Percentiles rank a stretch among this genome's conserved stretches.
Evolutionary conservation across 768 basidiomycete genomes (phyloP).

Genomic region (Hygrophorus pudorinus): DNA sequence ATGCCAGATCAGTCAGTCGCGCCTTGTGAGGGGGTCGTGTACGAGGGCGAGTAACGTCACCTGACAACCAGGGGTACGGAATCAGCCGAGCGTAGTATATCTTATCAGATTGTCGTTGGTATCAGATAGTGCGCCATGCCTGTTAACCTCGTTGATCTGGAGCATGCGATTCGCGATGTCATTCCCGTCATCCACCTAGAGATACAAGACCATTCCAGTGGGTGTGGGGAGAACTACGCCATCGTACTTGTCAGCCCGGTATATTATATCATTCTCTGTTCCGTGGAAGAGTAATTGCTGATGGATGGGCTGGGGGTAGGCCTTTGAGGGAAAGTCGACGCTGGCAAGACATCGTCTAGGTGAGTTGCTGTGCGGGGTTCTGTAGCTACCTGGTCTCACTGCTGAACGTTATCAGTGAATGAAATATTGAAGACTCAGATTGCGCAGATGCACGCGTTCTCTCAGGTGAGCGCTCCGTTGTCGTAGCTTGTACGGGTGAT

Average conservation of each 20-base stretch:
- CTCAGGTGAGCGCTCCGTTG: slow-evolving; percentile 47
- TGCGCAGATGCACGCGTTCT: slow-evolving; percentile 78
- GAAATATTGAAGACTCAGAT: slow-evolving; percentile 67
- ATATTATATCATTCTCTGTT: slow-evolving; percentile 10
- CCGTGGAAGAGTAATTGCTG: background rate
- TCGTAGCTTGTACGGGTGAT: background rate
- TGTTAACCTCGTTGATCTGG: slow-evolving; percentile 43
- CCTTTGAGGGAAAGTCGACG: slow-evolving; percentile 73
- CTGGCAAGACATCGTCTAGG: slow-evolving; percentile 66
- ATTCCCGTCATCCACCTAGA: slow-evolving; percentile 60
- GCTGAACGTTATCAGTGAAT: slow-evolving; percentile 48
- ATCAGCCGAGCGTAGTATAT: no score
- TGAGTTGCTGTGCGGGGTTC: slow-evolving; percentile 26
- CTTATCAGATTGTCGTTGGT: no score
- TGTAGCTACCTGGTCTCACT: slow-evolving; percentile 2
- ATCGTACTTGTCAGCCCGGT: slow-evolving; percentile 73
- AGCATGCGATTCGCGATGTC: slow-evolving; percentile 50
- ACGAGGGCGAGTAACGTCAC: no score
- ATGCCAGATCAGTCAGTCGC: no score
- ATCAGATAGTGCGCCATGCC: slow-evolving; percentile 39
- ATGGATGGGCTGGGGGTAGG: slow-evolving; percentile 31
- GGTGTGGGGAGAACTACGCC: slow-evolving; percentile 73
- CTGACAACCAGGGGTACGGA: no score
- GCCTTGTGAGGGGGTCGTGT: no score
- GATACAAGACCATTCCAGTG: slow-evolving; percentile 68